Percentiles rank a stretch among this genome's conserved stretches.
Evolutionary conservation across 805 yeast species (phyloP).

Genomic region (Ogataea siamensis): DNA sequence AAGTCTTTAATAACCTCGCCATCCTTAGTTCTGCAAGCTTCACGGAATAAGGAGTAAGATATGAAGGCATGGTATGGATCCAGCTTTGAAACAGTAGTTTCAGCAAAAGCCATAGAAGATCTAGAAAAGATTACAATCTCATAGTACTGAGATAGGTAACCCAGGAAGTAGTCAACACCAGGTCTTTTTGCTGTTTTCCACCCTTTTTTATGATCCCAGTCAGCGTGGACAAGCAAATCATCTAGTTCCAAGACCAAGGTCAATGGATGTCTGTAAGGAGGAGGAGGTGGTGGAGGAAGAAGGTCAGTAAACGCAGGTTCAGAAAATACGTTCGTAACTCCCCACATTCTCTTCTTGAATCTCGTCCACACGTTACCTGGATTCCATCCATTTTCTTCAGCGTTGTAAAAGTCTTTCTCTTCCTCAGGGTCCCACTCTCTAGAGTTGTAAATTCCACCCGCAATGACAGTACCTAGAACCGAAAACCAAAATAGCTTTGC

Average conservation of each 20-base stretch:
- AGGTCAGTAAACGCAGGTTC: slow-evolving; percentile 94
- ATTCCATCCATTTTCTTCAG: slow-evolving; percentile 64
- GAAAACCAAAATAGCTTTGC: slow-evolving; percentile 72
- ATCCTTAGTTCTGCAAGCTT: slow-evolving; percentile 85
- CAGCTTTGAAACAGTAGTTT: slow-evolving; percentile 77
- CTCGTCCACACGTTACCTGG: slow-evolving; percentile 67
- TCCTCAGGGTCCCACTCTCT: slow-evolving; percentile 86
- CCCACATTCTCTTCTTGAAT: slow-evolving; percentile 65
- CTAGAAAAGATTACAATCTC: slow-evolving; percentile 91
- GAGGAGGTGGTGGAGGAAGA: slow-evolving; percentile 88
- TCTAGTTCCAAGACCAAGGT: slow-evolving; percentile 88
- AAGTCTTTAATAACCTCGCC: slow-evolving; percentile 90
- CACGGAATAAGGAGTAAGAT: slow-evolving; percentile 83
- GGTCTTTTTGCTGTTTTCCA: slow-evolving; percentile 99
- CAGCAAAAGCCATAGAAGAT: slow-evolving; percentile 81
- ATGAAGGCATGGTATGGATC: slow-evolving; percentile 92
- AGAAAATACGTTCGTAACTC: slow-evolving; percentile 76
- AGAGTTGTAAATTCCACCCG: slow-evolving; percentile 62
- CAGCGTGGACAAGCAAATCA: slow-evolving; percentile 85
- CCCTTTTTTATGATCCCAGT: slow-evolving; percentile 88
- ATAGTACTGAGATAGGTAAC: slow-evolving; percentile 91
- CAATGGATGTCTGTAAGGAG: slow-evolving; percentile 87
- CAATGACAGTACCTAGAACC: slow-evolving; percentile 49
- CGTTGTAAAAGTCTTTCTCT: slow-evolving; percentile 44
- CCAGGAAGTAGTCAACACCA: slow-evolving; percentile 94